phyloP scores from a whole-genome alignment of 163 green algal genomes.

The Chlorella variabilis region DNA sequence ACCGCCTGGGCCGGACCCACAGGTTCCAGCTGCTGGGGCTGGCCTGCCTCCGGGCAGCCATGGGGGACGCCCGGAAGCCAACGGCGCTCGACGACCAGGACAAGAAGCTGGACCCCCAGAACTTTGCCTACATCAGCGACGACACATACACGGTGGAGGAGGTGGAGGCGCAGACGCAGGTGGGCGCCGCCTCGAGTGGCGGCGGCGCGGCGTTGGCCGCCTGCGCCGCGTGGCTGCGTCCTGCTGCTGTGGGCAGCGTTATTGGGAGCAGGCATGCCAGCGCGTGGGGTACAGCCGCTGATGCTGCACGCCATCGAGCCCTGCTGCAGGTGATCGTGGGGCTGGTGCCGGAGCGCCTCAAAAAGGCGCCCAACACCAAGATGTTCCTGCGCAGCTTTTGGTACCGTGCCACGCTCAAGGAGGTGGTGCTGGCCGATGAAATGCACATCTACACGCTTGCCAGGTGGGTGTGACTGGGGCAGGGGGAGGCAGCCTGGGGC shows the following conservation, averaged over 20 bases:
- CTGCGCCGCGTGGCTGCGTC: neutral
- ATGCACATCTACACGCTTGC: conserved; percentile 72
- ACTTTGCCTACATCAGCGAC: conserved; percentile 67
- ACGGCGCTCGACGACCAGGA: conserved; percentile 34
- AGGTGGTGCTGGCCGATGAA: conserved; percentile 38
- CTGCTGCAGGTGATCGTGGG: conserved; percentile 27
- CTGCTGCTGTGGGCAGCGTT: too few species aligned
- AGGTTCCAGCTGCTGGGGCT: conserved; percentile 72
- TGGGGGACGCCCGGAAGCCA: conserved; percentile 51
- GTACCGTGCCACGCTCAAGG: conserved; percentile 47
- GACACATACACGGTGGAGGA: conserved; percentile 58
- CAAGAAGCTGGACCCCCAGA: conserved; percentile 48
- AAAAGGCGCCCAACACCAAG: conserved; percentile 56
- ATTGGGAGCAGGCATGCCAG: too few species aligned
- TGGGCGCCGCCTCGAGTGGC: neutral
- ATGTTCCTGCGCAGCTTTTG: conserved; percentile 70
- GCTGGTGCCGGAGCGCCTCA: conserved; percentile 33
- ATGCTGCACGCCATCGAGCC: neutral
- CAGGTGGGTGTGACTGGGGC: conserved; percentile 36
- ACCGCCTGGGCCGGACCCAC: neutral
- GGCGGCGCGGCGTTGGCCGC: neutral
- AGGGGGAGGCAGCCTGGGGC: neutral
- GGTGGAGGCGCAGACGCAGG: conserved; percentile 57
- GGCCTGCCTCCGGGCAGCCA: conserved; percentile 62
- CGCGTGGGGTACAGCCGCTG: neutral